Percentiles rank a stretch among this genome's conserved stretches.
These are phyloP conservation scores for Cudoniella acicularis DNA, from an alignment of 495 filamentous ascomycete species.

Conservation along the genomic window DNA sequence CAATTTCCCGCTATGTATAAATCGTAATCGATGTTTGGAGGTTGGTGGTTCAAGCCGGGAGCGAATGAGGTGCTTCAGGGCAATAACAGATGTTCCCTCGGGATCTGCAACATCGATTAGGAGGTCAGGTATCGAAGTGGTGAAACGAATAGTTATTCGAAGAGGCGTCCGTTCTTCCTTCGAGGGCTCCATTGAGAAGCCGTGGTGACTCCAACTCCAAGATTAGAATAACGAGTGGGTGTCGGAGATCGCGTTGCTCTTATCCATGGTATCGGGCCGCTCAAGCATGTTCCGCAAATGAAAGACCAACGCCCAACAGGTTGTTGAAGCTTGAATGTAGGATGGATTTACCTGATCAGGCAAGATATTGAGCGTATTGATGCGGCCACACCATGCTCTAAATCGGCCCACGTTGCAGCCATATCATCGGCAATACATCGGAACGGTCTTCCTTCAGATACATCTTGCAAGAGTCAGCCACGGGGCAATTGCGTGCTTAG, in stretches of 20 bases:
- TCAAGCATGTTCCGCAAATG: background rate
- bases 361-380: background rate
- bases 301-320: too few species aligned
- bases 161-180: background rate
- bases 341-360: too few species aligned
- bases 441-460: background rate
- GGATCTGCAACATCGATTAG: conserved; percentile 69
- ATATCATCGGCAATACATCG: background rate
- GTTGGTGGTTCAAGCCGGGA: conserved; percentile 58
- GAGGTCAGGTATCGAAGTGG: conserved; percentile 77
- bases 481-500: background rate
- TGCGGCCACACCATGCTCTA: background rate
- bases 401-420: too few species aligned
- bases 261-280: too few species aligned
- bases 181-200: background rate
- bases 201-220: too few species aligned
- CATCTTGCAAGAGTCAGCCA: background rate
- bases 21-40: conserved; percentile 59
- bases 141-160: conserved; percentile 83
- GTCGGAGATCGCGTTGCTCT: too few species aligned
- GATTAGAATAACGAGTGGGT: too few species aligned
- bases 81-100: conserved; percentile 61
- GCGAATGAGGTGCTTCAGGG: conserved; percentile 80
- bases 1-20: conserved; percentile 85
- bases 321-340: too few species aligned